Conservation (phyloP, 108 stramenopile species). For the Nannochloropsis salina region DNA sequence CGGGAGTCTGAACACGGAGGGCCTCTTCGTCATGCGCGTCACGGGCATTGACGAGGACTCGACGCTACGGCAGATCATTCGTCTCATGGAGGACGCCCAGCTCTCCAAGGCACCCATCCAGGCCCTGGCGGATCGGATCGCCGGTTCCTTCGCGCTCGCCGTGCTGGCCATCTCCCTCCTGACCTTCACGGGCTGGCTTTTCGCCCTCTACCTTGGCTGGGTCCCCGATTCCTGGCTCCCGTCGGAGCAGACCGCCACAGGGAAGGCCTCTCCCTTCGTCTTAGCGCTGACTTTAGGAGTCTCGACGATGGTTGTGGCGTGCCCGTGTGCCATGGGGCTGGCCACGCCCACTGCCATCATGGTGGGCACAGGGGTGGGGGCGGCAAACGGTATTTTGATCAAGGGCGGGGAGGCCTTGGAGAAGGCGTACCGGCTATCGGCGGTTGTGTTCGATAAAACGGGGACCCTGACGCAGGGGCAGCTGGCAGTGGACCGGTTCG, state of each 20-base stretch:
- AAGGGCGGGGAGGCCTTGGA: conserved; percentile 93
- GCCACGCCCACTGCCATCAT: conserved; percentile 94
- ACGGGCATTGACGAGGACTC: conserved; percentile 68
- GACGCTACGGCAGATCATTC: conserved; percentile 72
- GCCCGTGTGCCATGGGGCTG: conserved; percentile 92
- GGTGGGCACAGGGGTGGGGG: conserved; percentile 95
- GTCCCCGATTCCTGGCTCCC: not conserved
- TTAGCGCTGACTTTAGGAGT: conserved; percentile 61
- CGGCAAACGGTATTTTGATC: conserved; percentile 83
- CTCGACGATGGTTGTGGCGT: conserved; percentile 66
- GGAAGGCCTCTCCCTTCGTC: conserved; percentile 54
- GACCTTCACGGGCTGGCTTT: conserved; percentile 62
- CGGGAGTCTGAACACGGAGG: conserved; percentile 38
- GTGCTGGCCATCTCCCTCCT: conserved; percentile 58
- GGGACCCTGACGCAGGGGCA: conserved; percentile 86
- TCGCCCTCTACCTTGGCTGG: conserved; percentile 23
- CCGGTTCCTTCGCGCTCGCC: conserved; percentile 61
- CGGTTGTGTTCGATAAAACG: conserved; percentile 96
- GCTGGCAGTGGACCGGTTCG: conserved; percentile 49
- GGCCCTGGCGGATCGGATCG: conserved; percentile 74
- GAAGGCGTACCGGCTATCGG: conserved; percentile 67
- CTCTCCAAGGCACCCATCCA: conserved; percentile 84
- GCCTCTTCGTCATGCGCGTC: conserved; percentile 60
- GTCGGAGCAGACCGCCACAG: conserved; percentile 23
- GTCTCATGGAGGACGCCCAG: conserved; percentile 93